These are phyloP conservation scores for Verticillium nonalfalfae DNA, from an alignment of 2,329 filamentous ascomycete genomes.

Conservation along the genomic window DNA sequence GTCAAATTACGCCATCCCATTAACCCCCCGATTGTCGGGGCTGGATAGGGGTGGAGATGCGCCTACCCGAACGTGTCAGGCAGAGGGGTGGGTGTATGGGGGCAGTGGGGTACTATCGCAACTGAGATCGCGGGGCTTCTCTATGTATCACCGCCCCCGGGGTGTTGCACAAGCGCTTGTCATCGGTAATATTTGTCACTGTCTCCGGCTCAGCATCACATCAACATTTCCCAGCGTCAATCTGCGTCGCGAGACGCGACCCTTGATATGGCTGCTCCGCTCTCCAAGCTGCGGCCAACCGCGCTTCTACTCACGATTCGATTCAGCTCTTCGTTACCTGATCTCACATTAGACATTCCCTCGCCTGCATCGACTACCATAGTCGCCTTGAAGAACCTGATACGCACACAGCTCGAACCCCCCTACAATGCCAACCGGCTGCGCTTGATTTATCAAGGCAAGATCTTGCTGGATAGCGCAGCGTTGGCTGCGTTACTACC, in stretches of 20 bases:
- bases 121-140: background rate
- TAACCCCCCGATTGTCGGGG: background rate
- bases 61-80: background rate
- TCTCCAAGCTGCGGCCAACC: constrained; percentile 12
- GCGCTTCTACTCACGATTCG: constrained; percentile 77
- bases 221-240: background rate
- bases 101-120: background rate
- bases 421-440: constrained; percentile 63
- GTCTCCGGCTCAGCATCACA: background rate
- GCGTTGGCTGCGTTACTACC: constrained; percentile 64
- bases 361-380: constrained; percentile 64
- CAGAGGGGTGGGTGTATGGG: background rate
- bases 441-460: constrained; percentile 85
- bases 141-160: background rate
- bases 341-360: constrained; percentile 72
- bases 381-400: constrained; percentile 72
- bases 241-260: background rate
- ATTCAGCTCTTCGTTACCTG: constrained; percentile 80
- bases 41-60: background rate
- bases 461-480: constrained; percentile 69
- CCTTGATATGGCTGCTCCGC: background rate
- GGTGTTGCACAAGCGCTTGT: background rate
- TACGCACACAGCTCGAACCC: constrained; percentile 64
- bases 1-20: constrained; percentile 3
- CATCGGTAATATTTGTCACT: background rate